phyloP scores from a whole-genome alignment of 2,329 filamentous ascomycete genomes.

The Pochonia chlamydosporia region DNA sequence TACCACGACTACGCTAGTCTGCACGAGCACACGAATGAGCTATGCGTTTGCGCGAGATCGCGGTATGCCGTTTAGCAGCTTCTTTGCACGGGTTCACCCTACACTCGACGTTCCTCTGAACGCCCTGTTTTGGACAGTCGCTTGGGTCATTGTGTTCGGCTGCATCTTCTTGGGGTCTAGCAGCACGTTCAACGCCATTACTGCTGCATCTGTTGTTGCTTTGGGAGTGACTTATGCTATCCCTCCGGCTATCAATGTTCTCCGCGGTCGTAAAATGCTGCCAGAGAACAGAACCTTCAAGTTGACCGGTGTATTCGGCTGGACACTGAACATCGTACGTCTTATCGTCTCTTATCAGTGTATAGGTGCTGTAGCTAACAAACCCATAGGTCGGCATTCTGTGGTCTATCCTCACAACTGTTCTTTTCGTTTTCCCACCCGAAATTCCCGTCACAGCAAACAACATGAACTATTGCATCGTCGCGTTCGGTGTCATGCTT shows the following conservation, averaged over 20 bases:
- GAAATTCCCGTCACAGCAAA: constrained; percentile 54
- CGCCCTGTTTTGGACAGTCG: constrained; percentile 55
- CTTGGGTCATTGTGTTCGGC: constrained; percentile 62
- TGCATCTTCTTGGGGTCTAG: constrained; percentile 63
- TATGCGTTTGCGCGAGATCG: constrained; percentile 62
- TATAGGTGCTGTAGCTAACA: neutral
- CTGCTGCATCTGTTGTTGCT: constrained; percentile 66
- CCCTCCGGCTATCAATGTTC: constrained; percentile 62
- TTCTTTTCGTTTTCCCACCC: constrained; percentile 71
- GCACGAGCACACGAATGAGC: constrained; percentile 60
- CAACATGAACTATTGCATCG: constrained; percentile 61
- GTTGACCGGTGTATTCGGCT: constrained; percentile 28
- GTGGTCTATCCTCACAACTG: constrained; percentile 65
- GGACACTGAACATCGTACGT: constrained; percentile 26
- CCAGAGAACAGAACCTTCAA: constrained; percentile 41
- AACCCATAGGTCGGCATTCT: constrained; percentile 42
- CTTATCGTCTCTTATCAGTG: neutral
- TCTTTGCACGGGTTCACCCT: constrained; percentile 58
- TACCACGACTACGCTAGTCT: constrained; percentile 58
- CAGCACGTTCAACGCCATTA: constrained; percentile 66
- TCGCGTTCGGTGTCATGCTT: constrained; percentile 42
- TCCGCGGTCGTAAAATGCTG: constrained; percentile 60
- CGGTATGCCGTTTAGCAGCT: constrained; percentile 57
- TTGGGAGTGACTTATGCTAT: constrained; percentile 71
- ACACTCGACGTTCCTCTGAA: constrained; percentile 61